These are phyloP conservation scores for Fusarium nurragi DNA, from an alignment of 2,329 filamentous ascomycete genomes.

Conservation along the genomic window DNA sequence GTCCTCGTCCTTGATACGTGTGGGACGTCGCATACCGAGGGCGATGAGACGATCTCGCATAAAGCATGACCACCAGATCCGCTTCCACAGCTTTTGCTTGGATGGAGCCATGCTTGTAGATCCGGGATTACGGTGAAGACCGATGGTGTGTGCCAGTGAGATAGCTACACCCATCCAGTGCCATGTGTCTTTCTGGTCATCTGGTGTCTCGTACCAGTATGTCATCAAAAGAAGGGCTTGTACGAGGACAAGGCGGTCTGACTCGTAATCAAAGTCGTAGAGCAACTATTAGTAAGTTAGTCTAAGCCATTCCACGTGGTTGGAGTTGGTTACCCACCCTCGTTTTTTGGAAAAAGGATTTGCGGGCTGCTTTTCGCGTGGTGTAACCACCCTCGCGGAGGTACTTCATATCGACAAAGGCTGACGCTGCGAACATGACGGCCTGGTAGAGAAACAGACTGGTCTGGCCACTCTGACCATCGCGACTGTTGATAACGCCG, in stretches of 20 bases:
- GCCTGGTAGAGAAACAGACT: constrained; percentile 92
- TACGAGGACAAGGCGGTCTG: constrained; percentile 86
- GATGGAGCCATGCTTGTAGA: constrained; percentile 78
- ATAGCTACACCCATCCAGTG: constrained; percentile 98
- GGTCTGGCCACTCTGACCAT: constrained; percentile 75
- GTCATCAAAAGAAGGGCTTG: constrained; percentile 92
- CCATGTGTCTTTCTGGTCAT: constrained; percentile 98
- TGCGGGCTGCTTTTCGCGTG: constrained; percentile 82
- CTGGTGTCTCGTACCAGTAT: constrained; percentile 96
- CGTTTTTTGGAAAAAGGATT: constrained; percentile 88
- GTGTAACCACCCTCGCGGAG: constrained; percentile 80
- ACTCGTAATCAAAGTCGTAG: constrained; percentile 96
- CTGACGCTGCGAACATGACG: constrained; percentile 92
- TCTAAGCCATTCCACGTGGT: constrained; percentile 5
- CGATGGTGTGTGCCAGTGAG: constrained; percentile 91
- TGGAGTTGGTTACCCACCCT: constrained; percentile 66
- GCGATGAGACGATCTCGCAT: constrained; percentile 94
- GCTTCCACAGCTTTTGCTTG: constrained; percentile 87
- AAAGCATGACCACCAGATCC: constrained; percentile 98
- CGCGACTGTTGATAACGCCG: constrained; percentile 68
- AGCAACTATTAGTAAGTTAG: constrained; percentile 65
- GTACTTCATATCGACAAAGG: constrained; percentile 84
- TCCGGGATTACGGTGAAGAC: constrained; percentile 84
- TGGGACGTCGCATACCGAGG: constrained; percentile 91
- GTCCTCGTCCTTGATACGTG: constrained; percentile 90